Conservation (phyloP, 192 early-diverging fungal genomes). For the Glomus cerebriforme region DNA sequence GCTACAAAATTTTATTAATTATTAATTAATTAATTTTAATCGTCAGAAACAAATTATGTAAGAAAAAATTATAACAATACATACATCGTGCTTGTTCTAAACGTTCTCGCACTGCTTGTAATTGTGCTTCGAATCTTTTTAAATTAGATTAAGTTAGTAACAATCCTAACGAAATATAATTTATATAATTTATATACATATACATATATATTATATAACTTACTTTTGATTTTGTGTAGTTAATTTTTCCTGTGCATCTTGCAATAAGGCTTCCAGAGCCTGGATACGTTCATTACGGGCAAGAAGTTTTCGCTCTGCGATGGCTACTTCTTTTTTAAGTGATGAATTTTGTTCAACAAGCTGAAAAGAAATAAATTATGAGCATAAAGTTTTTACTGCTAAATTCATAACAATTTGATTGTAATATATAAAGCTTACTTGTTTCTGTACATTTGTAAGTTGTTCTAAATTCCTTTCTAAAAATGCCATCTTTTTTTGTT, state of each 20-base stretch:
- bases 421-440: constrained; percentile 37
- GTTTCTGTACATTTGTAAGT: constrained; percentile 93
- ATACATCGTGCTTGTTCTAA: constrained; percentile 79
- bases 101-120: constrained; percentile 73
- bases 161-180: background rate
- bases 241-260: constrained; percentile 83
- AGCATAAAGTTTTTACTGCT: background rate
- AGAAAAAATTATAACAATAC: background rate
- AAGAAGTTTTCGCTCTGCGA: constrained; percentile 88
- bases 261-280: constrained; percentile 82
- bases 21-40: background rate
- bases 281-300: constrained; percentile 94
- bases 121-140: constrained; percentile 78
- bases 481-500: constrained; percentile 97
- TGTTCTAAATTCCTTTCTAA: constrained; percentile 97
- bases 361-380: constrained; percentile 36
- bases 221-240: constrained; percentile 74
- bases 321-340: constrained; percentile 91
- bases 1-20: constrained; percentile 29
- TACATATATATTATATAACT: background rate
- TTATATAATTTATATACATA: background rate
- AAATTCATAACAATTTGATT: background rate
- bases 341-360: constrained; percentile 95
- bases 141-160: background rate
- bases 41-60: background rate